Evolutionary conservation across 805 yeast genomes (phyloP), one percentile per base, ranked within the genome.

Genomic region (Lachancea kluyveri): DNA sequence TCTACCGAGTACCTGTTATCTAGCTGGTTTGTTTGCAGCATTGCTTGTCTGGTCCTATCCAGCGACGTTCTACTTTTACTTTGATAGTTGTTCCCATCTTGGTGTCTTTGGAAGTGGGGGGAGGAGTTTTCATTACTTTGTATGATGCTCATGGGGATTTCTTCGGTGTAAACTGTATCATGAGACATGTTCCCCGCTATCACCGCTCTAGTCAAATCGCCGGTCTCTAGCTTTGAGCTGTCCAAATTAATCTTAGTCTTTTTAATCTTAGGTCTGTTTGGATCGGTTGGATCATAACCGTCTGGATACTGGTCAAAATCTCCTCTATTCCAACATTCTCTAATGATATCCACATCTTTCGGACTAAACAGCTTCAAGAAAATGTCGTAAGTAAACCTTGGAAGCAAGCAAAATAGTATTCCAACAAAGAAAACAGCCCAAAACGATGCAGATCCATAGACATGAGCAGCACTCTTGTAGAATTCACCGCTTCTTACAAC

Each of bases 221-320:
- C 60, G 12, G 50, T 62, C 10, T 51, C 42, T 26, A 59, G 19
- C 15, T 10, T 41, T 44, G 10, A 32, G 31, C 21, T 39, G 32
- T 45, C 12, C 44, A 12, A 56, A 4, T 52, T 56, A 14, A 50
- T 46, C 5, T 64, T 52, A 46, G 72, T 69, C 29, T 68, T 61
- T 24, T 74, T 63, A 18, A 79, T 61, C 39, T 67, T 68, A 10
- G 64, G 66, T 43, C 82, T 67, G 39, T 77, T 60, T 18, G 88
- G 85, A 56, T 81, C 88, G 3, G 94, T 81, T 26, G 94, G 94
- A 53, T 82, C 94, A 51, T 79, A 82, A 33, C 72, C 68, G 8
- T 53, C 59, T 8, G 87, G 87, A 50, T 77, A 81, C 21, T 68
- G 74, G 37, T 65, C 75, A 46, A 71, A 82, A 43, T 78, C 81